Conservation (phyloP, 192 early-diverging fungal genomes). For the Coemansia sp. region DNA sequence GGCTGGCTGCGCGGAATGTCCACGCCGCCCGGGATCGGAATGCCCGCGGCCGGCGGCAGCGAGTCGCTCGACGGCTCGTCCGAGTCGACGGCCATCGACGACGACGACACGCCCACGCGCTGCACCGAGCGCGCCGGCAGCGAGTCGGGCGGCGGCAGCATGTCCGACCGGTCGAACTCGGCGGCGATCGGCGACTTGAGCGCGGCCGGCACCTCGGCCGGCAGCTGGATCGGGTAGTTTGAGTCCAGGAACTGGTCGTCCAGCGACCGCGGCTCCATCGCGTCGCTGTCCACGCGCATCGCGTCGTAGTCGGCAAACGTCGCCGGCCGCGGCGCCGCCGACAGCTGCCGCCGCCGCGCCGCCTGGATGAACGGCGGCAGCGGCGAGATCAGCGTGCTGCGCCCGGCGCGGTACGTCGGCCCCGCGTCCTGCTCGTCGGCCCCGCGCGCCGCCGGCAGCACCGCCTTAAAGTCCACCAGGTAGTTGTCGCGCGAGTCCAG, state of each 20-base stretch:
- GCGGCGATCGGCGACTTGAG: slow-evolving; percentile 11
- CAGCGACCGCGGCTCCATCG: slow-evolving; percentile 35
- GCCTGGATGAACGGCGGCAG: slow-evolving; percentile 42
- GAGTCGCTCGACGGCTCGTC: slow-evolving; percentile 22
- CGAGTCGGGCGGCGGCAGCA: slow-evolving; percentile 45
- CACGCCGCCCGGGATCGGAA: slow-evolving; percentile 22
- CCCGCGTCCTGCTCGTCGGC: slow-evolving; percentile 23
- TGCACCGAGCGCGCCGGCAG: slow-evolving; percentile 39
- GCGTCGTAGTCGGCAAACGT: slow-evolving; percentile 11
- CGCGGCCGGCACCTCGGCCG: slow-evolving; percentile 34
- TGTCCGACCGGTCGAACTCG: slow-evolving; percentile 38
- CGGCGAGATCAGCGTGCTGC: slow-evolving; percentile 31
- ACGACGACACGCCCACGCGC: slow-evolving; percentile 2
- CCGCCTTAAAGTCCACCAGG: slow-evolving; percentile 94
- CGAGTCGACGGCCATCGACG: slow-evolving; percentile 2
- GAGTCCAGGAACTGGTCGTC: slow-evolving; percentile 52
- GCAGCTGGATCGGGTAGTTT: slow-evolving; percentile 50
- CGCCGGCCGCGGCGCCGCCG: slow-evolving; percentile 26
- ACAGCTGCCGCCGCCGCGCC: slow-evolving; percentile 39
- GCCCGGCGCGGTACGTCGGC: slow-evolving; percentile 30
- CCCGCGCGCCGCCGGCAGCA: slow-evolving; percentile 40
- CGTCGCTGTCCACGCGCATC: slow-evolving; percentile 1
- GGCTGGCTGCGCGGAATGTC: slow-evolving; percentile 13
- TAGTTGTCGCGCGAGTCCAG: slow-evolving; percentile 83
- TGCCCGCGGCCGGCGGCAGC: slow-evolving; percentile 14